These are phyloP conservation scores for Hymenochaete sp. DNA, from an alignment of 1,284 basidiomycete genomes.

Conservation along the genomic window DNA sequence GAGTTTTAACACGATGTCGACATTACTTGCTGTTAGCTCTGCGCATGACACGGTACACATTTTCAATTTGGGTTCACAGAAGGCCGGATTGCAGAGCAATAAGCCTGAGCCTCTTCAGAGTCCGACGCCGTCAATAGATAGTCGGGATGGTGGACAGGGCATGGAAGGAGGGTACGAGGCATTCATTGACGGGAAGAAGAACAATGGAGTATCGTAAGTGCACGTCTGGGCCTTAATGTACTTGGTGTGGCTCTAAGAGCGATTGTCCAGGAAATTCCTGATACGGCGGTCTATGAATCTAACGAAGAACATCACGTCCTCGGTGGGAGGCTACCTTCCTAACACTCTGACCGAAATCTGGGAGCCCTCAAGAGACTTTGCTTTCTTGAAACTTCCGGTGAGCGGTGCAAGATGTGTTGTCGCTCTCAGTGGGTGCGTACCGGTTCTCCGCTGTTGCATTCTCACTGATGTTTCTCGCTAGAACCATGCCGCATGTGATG, in stretches of 20 bases:
- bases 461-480: constrained; percentile 24
- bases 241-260: neutral
- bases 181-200: constrained; percentile 64
- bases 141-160: constrained; percentile 45
- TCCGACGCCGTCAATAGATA: constrained; percentile 57
- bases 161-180: constrained; percentile 70
- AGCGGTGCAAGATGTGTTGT: constrained; percentile 77
- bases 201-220: constrained; percentile 43
- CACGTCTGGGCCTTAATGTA: neutral
- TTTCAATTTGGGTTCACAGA: constrained; percentile 66
- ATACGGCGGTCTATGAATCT: constrained; percentile 68
- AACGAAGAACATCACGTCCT: constrained; percentile 72
- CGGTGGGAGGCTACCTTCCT: constrained; percentile 86
- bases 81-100: constrained; percentile 20
- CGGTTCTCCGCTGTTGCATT: no score
- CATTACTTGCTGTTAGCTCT: constrained; percentile 80
- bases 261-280: constrained; percentile 36
- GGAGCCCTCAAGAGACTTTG: constrained; percentile 95
- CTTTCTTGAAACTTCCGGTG: constrained; percentile 81
- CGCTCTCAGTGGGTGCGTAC: constrained; percentile 70
- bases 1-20: constrained; percentile 83
- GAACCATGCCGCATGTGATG: constrained; percentile 94
- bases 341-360: constrained; percentile 91
- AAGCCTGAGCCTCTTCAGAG: constrained; percentile 35
- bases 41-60: constrained; percentile 98